These are phyloP conservation scores for Malassezia equina DNA, from an alignment of 1,284 basidiomycete genomes.

Conservation along the genomic window DNA sequence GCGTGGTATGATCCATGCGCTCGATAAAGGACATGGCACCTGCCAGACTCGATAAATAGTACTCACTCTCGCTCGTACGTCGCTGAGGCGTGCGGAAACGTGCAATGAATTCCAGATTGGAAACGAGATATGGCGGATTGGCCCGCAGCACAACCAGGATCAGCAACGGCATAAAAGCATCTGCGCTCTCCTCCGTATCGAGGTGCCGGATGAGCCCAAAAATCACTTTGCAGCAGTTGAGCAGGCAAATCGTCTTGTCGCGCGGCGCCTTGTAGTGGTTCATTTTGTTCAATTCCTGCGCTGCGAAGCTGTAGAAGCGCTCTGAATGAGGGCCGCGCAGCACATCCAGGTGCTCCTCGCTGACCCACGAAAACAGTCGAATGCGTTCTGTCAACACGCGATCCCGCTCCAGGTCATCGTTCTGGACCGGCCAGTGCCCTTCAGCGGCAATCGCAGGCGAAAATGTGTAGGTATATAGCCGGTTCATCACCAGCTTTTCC, in stretches of 20 bases:
- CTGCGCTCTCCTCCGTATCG: constrained; percentile 52
- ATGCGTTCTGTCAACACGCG: constrained; percentile 83
- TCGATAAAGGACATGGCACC: constrained; percentile 83
- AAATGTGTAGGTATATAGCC: constrained; percentile 58
- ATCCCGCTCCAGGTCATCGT: constrained; percentile 91
- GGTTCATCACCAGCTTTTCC: constrained; percentile 99
- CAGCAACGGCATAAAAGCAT: constrained; percentile 85
- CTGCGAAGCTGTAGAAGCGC: constrained; percentile 86
- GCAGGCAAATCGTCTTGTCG: constrained; percentile 92
- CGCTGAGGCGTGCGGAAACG: constrained; percentile 83
- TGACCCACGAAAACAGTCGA: constrained; percentile 77
- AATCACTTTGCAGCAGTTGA: constrained; percentile 98
- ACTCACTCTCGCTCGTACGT: constrained; percentile 86
- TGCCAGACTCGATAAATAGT: constrained; percentile 88
- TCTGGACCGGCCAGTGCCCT: constrained; percentile 51
- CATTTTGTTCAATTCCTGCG: constrained; percentile 78
- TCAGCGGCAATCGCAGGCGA: constrained; percentile 42
- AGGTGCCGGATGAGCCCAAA: constrained; percentile 88
- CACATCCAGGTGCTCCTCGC: constrained; percentile 72
- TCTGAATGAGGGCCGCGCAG: constrained; percentile 49
- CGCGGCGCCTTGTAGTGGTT: constrained; percentile 97
- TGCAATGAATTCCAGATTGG: constrained; percentile 83
- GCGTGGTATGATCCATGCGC: constrained; percentile 84
- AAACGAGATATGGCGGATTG: constrained; percentile 82
- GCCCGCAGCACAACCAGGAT: constrained; percentile 89